These are phyloP conservation scores for Phytophthora ohioensis DNA, from an alignment of 352 stramenopile species.

Conservation along the genomic window DNA sequence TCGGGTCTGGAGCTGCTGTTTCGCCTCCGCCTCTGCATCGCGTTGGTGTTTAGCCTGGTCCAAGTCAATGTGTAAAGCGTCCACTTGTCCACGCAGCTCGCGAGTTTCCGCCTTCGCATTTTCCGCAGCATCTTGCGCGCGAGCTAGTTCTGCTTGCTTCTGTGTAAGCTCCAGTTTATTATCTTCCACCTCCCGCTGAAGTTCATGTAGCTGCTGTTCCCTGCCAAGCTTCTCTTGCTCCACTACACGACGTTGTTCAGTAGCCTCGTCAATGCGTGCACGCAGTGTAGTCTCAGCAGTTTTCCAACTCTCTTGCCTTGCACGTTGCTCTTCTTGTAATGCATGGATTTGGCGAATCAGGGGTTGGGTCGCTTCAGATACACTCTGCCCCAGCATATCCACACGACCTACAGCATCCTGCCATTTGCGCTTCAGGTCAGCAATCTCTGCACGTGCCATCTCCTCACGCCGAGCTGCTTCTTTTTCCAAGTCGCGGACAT, in stretches of 20 bases:
- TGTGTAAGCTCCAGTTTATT: conserved; percentile 42
- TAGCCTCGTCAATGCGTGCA: conserved; percentile 52
- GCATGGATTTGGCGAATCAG: conserved; percentile 75
- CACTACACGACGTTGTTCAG: conserved; percentile 36
- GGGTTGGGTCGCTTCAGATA: conserved; percentile 80
- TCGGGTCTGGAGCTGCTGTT: conserved; percentile 47
- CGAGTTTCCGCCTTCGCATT: conserved; percentile 40
- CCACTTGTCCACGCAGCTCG: conserved; percentile 47
- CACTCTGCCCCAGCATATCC: conserved; percentile 70
- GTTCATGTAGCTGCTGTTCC: conserved; percentile 48
- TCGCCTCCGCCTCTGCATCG: conserved; percentile 47
- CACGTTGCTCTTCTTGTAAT: conserved; percentile 73
- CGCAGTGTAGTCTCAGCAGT: conserved; percentile 54
- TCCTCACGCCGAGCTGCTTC: conserved; percentile 71
- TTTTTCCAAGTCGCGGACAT: conserved; percentile 58
- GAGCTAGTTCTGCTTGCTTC: conserved; percentile 41
- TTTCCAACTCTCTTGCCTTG: conserved; percentile 66
- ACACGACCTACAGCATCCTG: conserved; percentile 75
- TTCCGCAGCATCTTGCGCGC: conserved; percentile 49
- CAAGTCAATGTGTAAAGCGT: conserved; percentile 59
- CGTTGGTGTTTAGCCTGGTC: conserved; percentile 57
- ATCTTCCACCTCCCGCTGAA: conserved; percentile 46
- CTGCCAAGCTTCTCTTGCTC: conserved; percentile 55
- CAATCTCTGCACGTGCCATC: conserved; percentile 59
- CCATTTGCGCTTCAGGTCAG: conserved; percentile 81